Evolutionary conservation across 306 rosid species (phyloP), one percentile per base, ranked within the genome.

Genomic region (Cicer pinnatifidum): DNA sequence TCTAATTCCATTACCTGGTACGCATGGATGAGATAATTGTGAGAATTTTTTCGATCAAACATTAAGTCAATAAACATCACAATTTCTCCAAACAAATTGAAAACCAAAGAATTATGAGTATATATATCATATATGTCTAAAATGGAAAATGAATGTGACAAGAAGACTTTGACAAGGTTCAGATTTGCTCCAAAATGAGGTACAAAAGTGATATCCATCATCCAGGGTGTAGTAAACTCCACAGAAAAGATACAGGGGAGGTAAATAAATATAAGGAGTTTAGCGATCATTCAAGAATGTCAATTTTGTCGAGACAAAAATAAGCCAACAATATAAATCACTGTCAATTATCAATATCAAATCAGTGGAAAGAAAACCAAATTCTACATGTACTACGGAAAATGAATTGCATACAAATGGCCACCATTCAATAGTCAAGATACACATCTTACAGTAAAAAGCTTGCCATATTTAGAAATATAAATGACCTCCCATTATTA

Each of bases 1-100:
- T 94, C 99, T 7, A 91, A 46, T 82, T 91, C 99, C 99, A 94
- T 89, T 44, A 77, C 84, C 99, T 94, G 80, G 41, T 35, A 77
- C 58, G 69, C 37, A 75, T 37, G 64, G 46, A 54, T 41, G 44
- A 64, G 9, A 81, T 38, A 44, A 16, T 41, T 66, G 23, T 67
- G 50, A 78, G 69, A 20, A 11, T 0, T 45, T 40, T 47, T 73
- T 5, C 9, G 6, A 66, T 48, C 50, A 15, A 63, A 53, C 48
- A 17, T 15, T 5, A 11, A 38, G 53, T 61, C 35, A 11, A 44
- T 8, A 72, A 23, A 44, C 17, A 43, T 28, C n/a, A 81, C 58
- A 71, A 64, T 48, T 54, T 65, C 17, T 13, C 16, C 48, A 17
- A 77, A 62, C 51, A 35, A 61, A 73, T 54, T 43, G 75, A 76